phyloP scores from a whole-genome alignment of 1,139 yeast genomes.

The Diutina siamensis region DNA sequence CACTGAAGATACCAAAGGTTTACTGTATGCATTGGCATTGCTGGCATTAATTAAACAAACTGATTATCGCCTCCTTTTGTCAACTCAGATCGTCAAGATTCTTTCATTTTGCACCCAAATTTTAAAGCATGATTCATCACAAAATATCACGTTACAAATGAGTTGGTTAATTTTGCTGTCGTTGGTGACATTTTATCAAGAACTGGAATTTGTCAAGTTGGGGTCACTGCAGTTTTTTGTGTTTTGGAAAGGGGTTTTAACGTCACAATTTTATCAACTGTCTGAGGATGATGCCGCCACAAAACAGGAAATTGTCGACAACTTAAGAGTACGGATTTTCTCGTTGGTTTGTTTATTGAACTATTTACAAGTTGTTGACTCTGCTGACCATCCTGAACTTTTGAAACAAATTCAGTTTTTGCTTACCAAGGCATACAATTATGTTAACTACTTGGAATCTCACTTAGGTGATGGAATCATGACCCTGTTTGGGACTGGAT shows the following conservation, averaged over 20 bases:
- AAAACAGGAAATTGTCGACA: constrained; percentile 23
- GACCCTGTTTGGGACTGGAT: constrained; percentile 21
- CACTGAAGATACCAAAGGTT: constrained; percentile 16
- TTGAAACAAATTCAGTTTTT: constrained; percentile 33
- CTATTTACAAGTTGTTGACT: constrained; percentile 18
- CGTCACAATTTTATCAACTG: constrained; percentile 21
- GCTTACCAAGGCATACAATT: constrained; percentile 31
- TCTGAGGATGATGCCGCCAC: constrained; percentile 10
- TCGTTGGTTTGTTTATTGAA: constrained; percentile 34
- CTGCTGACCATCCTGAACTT: constrained; percentile 20
- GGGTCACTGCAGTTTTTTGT: constrained; percentile 66
- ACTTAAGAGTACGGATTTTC: constrained; percentile 35
- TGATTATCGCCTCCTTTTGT: constrained; percentile 26
- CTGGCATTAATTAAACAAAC: constrained; percentile 30
- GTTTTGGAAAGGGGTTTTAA: constrained; percentile 75
- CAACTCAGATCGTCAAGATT: constrained; percentile 29
- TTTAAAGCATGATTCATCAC: constrained; percentile 21
- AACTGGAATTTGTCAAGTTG: constrained; percentile 47
- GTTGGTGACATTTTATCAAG: constrained; percentile 50
- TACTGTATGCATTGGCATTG: constrained; percentile 26
- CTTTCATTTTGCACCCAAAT: constrained; percentile 39
- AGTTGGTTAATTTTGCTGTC: constrained; percentile 75
- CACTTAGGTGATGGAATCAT: constrained; percentile 19
- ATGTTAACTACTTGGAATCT: constrained; percentile 26
- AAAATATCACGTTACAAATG: constrained; percentile 6